A percentile compares a stretch with the other conserved stretches of the same genome.
These are phyloP conservation scores for Boletus insuetus DNA, from an alignment of 768 basidiomycete species.

Conservation along the genomic window DNA sequence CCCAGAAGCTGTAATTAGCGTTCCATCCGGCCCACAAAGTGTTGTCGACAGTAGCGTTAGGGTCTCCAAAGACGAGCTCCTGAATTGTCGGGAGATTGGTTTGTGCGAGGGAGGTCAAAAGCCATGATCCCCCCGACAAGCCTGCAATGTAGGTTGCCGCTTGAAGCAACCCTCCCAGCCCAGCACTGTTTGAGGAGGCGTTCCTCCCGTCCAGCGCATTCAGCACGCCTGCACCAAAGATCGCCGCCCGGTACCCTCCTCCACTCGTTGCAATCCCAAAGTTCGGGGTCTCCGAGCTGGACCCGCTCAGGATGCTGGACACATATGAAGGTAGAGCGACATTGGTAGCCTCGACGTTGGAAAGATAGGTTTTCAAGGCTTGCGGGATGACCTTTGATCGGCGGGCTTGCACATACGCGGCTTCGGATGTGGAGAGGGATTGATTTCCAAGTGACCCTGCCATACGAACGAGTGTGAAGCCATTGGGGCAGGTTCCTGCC, in stretches of 20 bases:
- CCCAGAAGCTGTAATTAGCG: constrained; percentile 15
- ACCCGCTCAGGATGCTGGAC: constrained; percentile 27
- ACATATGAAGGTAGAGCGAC: constrained; percentile 35
- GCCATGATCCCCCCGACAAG: constrained; percentile 43
- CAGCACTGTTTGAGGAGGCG: constrained; percentile 36
- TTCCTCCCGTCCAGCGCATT: constrained; percentile 50
- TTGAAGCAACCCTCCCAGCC: constrained; percentile 52
- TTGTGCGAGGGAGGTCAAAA: constrained; percentile 39
- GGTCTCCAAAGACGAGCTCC: constrained; percentile 35
- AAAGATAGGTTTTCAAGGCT: constrained; percentile 40
- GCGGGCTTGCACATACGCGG: constrained; percentile 35
- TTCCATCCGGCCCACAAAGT: constrained; percentile 36
- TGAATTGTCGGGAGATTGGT: constrained; percentile 40
- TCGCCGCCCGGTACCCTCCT: constrained; percentile 55
- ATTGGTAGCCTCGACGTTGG: constrained; percentile 33
- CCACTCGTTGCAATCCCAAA: constrained; percentile 54
- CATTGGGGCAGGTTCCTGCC: constrained; percentile 14
- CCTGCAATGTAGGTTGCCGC: constrained; percentile 51
- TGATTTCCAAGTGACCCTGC: constrained; percentile 26
- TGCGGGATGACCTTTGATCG: constrained; percentile 34
- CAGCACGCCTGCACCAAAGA: constrained; percentile 51
- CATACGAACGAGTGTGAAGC: constrained; percentile 30
- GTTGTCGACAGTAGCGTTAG: constrained; percentile 12
- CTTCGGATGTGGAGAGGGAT: constrained; percentile 35
- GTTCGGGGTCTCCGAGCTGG: constrained; percentile 29